Percentiles rank a stretch among this genome's conserved stretches.
phyloP scores from a whole-genome alignment of 1,139 yeast genomes.

The Lodderomyces metapsilosis region DNA sequence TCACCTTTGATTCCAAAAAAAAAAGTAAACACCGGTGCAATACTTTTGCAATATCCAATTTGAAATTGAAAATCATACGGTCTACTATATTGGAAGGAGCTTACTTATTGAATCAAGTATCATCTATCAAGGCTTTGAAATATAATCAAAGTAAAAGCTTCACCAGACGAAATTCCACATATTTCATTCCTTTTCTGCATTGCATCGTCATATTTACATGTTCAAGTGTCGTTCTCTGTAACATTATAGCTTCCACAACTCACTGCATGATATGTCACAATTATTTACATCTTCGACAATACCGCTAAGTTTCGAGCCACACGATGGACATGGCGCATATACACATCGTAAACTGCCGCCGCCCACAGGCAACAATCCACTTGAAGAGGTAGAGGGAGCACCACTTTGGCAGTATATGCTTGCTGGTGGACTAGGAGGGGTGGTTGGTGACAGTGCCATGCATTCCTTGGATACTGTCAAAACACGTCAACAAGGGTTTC shows the following conservation, averaged over 20 bases:
- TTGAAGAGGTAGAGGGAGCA: conserved; percentile 16
- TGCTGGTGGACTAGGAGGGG: conserved; percentile 96
- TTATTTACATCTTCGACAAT: conserved; percentile 42
- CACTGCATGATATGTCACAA: conserved; percentile 26
- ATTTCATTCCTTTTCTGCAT: neutral
- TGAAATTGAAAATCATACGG: neutral
- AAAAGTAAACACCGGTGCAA: neutral
- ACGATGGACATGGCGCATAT: conserved; percentile 15
- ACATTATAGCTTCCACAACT: neutral
- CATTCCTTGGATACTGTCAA: conserved; percentile 95
- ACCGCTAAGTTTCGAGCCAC: conserved; percentile 38
- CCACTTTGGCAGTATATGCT: conserved; percentile 65
- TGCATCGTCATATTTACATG: neutral
- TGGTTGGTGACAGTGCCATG: conserved; percentile 90
- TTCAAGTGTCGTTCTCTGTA: neutral
- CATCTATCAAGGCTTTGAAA: too few species aligned
- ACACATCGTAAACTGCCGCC: conserved; percentile 10
- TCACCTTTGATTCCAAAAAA: neutral
- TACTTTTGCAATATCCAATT: neutral
- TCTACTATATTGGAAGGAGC: neutral
- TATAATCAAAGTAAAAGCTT: too few species aligned
- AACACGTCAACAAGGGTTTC: conserved; percentile 94
- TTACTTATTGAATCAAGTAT: too few species aligned
- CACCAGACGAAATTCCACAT: too few species aligned
- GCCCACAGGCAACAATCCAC: neutral